Percentiles rank a stretch among this genome's conserved stretches.
Evolutionary conservation across 2,329 filamentous ascomycete genomes (phyloP).

Genomic region (Gremmenia infestans): DNA sequence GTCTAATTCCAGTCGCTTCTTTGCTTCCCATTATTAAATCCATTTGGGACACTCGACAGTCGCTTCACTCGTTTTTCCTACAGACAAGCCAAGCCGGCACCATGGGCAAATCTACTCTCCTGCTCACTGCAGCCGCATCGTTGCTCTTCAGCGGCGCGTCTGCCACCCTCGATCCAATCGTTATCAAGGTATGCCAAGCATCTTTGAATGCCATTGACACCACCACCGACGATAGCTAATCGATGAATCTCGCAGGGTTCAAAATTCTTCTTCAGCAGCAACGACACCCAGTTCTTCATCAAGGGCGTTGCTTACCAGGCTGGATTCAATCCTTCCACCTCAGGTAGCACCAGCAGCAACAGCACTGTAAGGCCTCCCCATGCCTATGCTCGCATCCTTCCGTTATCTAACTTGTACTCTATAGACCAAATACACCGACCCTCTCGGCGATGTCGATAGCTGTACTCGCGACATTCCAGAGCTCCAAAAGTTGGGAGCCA

Average conservation of each 20-base stretch:
- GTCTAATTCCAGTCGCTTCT: not conserved
- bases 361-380: constrained; percentile 7
- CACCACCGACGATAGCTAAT: not conserved
- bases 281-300: constrained; percentile 78
- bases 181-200: constrained; percentile 34
- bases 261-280: constrained; percentile 40
- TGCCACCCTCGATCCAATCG: constrained; percentile 50
- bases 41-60: not conserved
- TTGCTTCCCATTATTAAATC: not conserved
- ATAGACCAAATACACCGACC: constrained; percentile 63
- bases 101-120: constrained; percentile 9
- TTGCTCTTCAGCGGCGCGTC: constrained; percentile 41
- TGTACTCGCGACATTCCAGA: constrained; percentile 85
- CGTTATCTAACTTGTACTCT: constrained; percentile 30
- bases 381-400: constrained; percentile 32
- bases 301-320: constrained; percentile 94
- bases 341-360: constrained; percentile 30
- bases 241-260: constrained; percentile 18
- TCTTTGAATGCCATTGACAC: not conserved
- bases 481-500: constrained; percentile 73
- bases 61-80: not conserved
- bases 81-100: not conserved
- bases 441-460: constrained; percentile 61
- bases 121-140: constrained; percentile 42
- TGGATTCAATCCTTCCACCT: constrained; percentile 49